These are phyloP conservation scores for Cylindrodendrum hubeiense DNA, from an alignment of 2,329 filamentous ascomycete species.

Conservation along the genomic window DNA sequence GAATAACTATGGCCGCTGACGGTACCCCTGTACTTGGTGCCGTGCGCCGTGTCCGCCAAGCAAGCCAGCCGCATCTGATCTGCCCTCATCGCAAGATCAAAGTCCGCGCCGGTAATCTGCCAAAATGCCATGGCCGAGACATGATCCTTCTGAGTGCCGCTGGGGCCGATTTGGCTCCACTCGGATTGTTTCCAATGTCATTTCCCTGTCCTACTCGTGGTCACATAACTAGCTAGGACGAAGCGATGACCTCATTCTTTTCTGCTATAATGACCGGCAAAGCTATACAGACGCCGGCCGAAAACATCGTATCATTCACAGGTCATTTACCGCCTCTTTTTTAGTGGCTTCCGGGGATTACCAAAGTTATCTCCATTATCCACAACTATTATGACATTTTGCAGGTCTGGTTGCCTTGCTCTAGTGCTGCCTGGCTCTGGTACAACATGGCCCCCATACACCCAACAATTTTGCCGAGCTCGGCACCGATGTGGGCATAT, in stretches of 20 bases:
- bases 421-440: background rate
- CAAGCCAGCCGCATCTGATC: no score
- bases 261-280: no score
- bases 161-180: no score
- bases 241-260: no score
- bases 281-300: no score
- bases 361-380: conserved; percentile 21
- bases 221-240: no score
- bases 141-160: no score
- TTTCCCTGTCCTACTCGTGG: no score
- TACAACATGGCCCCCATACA: background rate
- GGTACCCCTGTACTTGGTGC: conserved; percentile 1
- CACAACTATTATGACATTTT: background rate
- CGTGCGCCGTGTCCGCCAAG: background rate
- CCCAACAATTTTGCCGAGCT: conserved; percentile 22
- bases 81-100: background rate
- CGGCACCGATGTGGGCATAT: conserved; percentile 28
- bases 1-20: conserved; percentile 22
- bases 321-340: background rate
- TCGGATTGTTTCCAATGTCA: no score
- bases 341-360: conserved; percentile 17
- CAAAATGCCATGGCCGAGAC: no score
- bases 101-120: background rate
- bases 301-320: no score
- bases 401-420: background rate